Base-by-base conservation (phyloP, 345 rosid genomes). In the Psidium guajava region DNA sequence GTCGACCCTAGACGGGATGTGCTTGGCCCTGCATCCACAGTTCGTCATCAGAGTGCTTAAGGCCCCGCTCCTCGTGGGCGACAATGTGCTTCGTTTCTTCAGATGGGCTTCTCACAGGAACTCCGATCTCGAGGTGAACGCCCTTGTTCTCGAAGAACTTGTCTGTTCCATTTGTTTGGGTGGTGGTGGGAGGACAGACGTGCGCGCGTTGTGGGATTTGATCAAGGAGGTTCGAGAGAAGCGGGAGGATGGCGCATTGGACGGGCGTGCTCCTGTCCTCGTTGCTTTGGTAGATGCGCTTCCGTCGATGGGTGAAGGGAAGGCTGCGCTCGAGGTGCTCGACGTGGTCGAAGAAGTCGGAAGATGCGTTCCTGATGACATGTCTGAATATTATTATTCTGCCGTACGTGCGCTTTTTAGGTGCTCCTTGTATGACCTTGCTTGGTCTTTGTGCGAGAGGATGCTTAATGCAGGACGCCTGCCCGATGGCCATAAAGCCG, bases 271-370 rank as follows among this genome's bases (percentile, higher is more conserved):
- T 3, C 91, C 85, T 86, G 89, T 87, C 85, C 86, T 96, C 83
- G 93, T 95, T 85, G 89, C 86, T n/a, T 58, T 95, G 92, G 91
- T 96, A 49, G 92, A 92, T n/a, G 73, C 89, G 54, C 90, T 96
- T 54, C 93, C 94, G 1, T 92, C 87, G 87, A 83, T 94, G 91
- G 96, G 98, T 14, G 91, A 93, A 88, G 92, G 92, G 27, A 91
- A 93, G 90, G 98, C 91, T 20, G 95, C 95, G 44, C 86, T 90
- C 14, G 96, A 95, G 90, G 95, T 94, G 81, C 93, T 93, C 87
- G 86, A 86, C 83, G 94, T 92, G 87, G 90, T 90, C 18, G 90
- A 83, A 55, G 96, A 94, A 56, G 91, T 92, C 6, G 91, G 92
- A 49, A 49, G 51, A 14, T 92, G 92, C 86, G 90, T 87, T 69